These are phyloP conservation scores for Didymella glomerata DNA, from an alignment of 2,329 filamentous ascomycete species.

Conservation along the genomic window DNA sequence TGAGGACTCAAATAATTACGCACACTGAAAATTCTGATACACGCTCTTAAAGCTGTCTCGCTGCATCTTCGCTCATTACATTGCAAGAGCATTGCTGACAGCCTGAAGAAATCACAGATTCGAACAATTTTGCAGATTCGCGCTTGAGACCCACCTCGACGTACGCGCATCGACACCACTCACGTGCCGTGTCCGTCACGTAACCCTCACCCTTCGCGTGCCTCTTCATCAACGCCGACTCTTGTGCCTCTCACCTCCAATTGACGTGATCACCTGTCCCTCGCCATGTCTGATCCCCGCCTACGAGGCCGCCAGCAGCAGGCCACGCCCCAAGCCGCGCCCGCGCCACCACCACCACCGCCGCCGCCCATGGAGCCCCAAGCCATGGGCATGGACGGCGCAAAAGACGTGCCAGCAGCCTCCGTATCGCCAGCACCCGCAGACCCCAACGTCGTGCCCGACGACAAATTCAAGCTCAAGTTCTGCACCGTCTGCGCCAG, in stretches of 20 bases:
- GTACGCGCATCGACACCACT: not conserved
- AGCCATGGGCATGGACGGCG: slow-evolving; percentile 44
- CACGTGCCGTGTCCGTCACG: slow-evolving; percentile 10
- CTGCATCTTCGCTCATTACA: slow-evolving; percentile 4
- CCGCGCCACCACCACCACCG: slow-evolving; percentile 63
- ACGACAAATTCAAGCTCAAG: slow-evolving; percentile 81
- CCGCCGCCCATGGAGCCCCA: slow-evolving; percentile 50
- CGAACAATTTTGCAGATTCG: slow-evolving; percentile 9
- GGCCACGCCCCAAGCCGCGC: slow-evolving; percentile 42
- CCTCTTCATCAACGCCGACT: not conserved
- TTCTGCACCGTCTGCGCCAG: slow-evolving; percentile 99
- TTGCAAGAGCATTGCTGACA: slow-evolving; percentile 33
- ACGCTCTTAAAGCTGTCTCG: slow-evolving; percentile 30
- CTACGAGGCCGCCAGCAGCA: slow-evolving; percentile 56
- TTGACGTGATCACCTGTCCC: not conserved
- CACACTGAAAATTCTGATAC: slow-evolving; percentile 55
- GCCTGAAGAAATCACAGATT: slow-evolving; percentile 10
- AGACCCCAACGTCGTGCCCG: slow-evolving; percentile 40
- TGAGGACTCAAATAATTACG: slow-evolving; percentile 60
- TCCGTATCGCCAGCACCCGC: slow-evolving; percentile 13
- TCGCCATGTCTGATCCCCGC: slow-evolving; percentile 58
- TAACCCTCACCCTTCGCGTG: slow-evolving; percentile 3
- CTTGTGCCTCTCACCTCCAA: not conserved
- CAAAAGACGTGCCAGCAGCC: slow-evolving; percentile 37
- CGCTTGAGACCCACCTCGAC: slow-evolving; percentile 7